Evolutionary conservation across 2,329 filamentous ascomycete genomes (phyloP).

Genomic region (Malbranchea cinnamomea): DNA sequence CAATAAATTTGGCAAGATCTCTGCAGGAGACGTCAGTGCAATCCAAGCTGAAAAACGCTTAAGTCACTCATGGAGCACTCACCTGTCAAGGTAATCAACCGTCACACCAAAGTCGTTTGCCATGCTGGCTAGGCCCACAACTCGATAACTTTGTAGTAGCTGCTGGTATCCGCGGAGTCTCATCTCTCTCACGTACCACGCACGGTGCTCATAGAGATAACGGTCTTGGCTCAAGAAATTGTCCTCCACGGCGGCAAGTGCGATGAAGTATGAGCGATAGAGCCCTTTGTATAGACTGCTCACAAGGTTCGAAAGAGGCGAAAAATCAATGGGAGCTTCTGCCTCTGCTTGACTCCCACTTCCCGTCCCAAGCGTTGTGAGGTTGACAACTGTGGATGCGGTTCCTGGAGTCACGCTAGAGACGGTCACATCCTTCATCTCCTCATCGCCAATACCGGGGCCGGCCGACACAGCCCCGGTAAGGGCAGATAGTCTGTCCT

Average conservation of each 20-base stretch:
- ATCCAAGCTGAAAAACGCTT: background rate
- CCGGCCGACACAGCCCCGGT: constrained; percentile 69
- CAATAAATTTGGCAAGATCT: constrained; percentile 94
- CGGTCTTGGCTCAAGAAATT: constrained; percentile 87
- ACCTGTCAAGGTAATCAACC: constrained; percentile 91
- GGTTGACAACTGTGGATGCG: constrained; percentile 65
- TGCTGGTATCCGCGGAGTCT: constrained; percentile 91
- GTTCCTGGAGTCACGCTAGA: constrained; percentile 32
- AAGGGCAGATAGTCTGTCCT: constrained; percentile 74
- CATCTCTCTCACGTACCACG: constrained; percentile 98
- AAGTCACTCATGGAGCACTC: constrained; percentile 22
- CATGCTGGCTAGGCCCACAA: constrained; percentile 96
- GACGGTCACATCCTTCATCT: constrained; percentile 45
- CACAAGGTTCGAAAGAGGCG: constrained; percentile 72
- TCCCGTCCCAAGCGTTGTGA: constrained; percentile 64
- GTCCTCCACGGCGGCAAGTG: constrained; percentile 79
- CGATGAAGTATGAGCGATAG: constrained; percentile 87
- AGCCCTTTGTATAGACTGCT: constrained; percentile 84
- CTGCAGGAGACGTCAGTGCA: constrained; percentile 36
- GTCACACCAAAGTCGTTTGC: constrained; percentile 92
- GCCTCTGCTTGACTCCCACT: constrained; percentile 53
- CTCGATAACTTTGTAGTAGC: constrained; percentile 89
- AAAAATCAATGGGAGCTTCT: constrained; percentile 77
- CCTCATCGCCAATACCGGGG: constrained; percentile 60
- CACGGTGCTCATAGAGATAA: constrained; percentile 88